These are phyloP conservation scores for Symbiodinium pilosum DNA, from an alignment of 73 alveolate genomes.

Conservation along the genomic window DNA sequence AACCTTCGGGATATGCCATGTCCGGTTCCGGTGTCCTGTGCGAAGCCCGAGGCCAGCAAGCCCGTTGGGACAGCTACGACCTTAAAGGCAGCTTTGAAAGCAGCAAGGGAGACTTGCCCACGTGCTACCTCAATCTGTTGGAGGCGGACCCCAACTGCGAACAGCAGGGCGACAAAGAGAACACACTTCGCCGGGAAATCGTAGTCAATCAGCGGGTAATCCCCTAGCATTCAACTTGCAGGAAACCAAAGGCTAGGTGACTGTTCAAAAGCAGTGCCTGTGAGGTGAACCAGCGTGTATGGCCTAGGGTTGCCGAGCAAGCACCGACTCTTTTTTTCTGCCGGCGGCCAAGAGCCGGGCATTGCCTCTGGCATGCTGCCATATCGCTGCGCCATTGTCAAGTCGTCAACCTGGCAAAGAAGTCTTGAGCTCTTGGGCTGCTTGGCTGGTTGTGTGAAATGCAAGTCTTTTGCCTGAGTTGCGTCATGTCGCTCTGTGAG, in stretches of 20 bases:
- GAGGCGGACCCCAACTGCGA: constrained; percentile 68
- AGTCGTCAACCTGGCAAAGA: constrained; percentile 41
- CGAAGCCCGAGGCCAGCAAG: constrained; percentile 66
- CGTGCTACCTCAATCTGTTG: background rate
- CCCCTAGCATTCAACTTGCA: constrained; percentile 15
- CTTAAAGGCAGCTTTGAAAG: constrained; percentile 7
- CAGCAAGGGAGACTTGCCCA: background rate
- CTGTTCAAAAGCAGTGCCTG: background rate
- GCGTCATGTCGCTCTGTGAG: constrained; percentile 74
- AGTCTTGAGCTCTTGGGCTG: background rate
- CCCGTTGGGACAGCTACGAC: constrained; percentile 91
- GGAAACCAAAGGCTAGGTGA: background rate
- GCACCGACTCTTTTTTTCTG: background rate
- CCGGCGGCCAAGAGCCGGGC: background rate
- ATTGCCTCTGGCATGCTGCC: constrained; percentile 77
- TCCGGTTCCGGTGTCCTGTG: constrained; percentile 35
- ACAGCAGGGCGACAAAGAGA: constrained; percentile 80
- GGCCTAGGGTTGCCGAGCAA: constrained; percentile 11
- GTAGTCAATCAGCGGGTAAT: constrained; percentile 73
- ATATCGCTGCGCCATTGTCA: constrained; percentile 56
- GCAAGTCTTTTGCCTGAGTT: constrained; percentile 32
- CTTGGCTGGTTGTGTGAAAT: too few relatives aligned
- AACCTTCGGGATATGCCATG: too few relatives aligned
- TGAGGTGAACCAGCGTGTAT: constrained; percentile 91
- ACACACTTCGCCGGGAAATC: constrained; percentile 92